Conservation (phyloP, 176 grass and related monocot species). For the Pharus latifolius region DNA sequence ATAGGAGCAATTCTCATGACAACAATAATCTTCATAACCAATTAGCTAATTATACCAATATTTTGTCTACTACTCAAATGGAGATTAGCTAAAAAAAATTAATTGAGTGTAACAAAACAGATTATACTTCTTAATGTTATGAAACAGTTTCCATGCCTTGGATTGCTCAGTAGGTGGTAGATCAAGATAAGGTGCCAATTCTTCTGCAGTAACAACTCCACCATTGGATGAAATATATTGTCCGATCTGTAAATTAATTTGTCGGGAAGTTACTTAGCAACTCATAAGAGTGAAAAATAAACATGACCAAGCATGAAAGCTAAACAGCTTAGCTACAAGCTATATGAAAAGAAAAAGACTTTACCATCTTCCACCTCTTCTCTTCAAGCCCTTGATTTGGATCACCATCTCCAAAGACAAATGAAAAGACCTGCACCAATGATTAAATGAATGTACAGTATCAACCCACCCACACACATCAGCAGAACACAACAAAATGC, state of each 20-base stretch:
- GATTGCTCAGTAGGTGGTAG: conserved; percentile 49
- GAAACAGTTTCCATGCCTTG: conserved; percentile 40
- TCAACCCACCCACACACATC: conserved; percentile 2
- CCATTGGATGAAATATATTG: conserved; percentile 95
- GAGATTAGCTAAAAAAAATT: neutral
- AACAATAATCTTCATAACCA: conserved; percentile 14
- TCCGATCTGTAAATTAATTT: conserved; percentile 67
- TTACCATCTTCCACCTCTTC: conserved; percentile 94
- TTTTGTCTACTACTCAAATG: neutral
- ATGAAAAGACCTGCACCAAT: conserved; percentile 77
- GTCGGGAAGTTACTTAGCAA: conserved; percentile 11
- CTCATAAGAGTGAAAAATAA: conserved; percentile 1
- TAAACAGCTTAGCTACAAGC: neutral
- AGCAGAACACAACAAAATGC: conserved; percentile 21
- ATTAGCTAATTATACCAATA: neutral
- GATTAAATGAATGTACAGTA: conserved; percentile 30
- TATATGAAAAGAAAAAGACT: conserved; percentile 3
- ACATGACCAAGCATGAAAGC: neutral
- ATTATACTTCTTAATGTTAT: neutral
- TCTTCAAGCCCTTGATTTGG: conserved; percentile 97
- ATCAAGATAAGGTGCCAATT: conserved; percentile 95
- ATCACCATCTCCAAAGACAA: conserved; percentile 97
- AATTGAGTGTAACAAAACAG: conserved; percentile 24
- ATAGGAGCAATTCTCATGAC: neutral
- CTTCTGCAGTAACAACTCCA: conserved; percentile 92